phyloP scores from a whole-genome alignment of 192 early-diverging fungal genomes.

The Coemansia sp. region DNA sequence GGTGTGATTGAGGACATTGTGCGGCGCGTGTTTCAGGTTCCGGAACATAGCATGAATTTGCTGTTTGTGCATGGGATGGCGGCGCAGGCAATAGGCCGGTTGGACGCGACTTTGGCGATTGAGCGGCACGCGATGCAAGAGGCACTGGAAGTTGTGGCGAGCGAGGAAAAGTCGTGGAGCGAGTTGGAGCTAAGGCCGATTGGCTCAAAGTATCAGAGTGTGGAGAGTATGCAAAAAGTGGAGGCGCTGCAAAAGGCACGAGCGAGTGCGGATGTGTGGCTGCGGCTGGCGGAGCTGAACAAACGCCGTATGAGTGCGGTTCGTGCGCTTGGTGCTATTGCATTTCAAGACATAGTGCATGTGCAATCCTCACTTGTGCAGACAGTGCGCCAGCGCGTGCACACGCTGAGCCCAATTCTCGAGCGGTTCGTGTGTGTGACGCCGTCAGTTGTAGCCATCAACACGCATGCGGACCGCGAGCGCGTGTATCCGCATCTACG shows the following conservation, averaged over 20 bases:
- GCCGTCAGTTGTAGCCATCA: conserved; percentile 31
- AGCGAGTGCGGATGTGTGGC: conserved; percentile 76
- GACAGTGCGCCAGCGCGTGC: conserved; percentile 29
- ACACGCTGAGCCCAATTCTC: conserved; percentile 2
- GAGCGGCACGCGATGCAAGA: neutral
- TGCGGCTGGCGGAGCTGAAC: conserved; percentile 88
- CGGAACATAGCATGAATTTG: neutral
- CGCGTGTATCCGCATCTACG: conserved; percentile 33
- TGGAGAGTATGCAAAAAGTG: neutral
- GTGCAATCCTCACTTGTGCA: conserved; percentile 67
- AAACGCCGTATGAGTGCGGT: conserved; percentile 85
- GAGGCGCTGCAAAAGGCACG: neutral
- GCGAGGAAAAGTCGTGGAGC: conserved; percentile 16
- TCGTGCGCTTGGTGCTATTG: conserved; percentile 75
- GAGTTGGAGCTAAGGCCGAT: conserved; percentile 32
- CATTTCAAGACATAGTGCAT: conserved; percentile 89
- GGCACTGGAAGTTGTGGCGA: conserved; percentile 7
- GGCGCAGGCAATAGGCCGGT: neutral
- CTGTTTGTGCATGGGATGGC: neutral
- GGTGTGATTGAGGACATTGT: neutral
- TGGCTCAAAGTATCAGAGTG: conserved; percentile 5
- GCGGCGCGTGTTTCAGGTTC: neutral
- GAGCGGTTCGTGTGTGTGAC: conserved; percentile 39
- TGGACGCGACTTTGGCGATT: neutral
- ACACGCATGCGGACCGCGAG: conserved; percentile 13